Evolutionary conservation across 495 filamentous ascomycete genomes (phyloP), one percentile per base, ranked within the genome.

Genomic region (Cercophora sp.): DNA sequence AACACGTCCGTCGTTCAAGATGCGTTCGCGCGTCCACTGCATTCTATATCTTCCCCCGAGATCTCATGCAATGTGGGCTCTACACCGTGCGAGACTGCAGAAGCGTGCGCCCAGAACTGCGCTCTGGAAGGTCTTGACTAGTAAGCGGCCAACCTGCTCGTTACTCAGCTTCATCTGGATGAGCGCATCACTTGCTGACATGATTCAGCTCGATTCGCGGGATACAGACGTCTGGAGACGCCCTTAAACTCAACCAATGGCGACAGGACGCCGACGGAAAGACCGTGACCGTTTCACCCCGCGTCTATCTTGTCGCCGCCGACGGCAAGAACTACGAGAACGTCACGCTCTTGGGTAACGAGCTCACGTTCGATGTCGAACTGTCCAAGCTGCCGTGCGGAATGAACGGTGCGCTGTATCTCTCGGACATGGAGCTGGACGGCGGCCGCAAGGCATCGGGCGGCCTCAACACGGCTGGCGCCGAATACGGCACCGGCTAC

Each of bases 401-500:
- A 27, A 78, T 84, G 55, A 87, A 90, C 66, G 85, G 86, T 45
- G 85, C 85, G 11, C 66, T 89, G 19, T 89, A 89, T 65, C 74
- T 88, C 5, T 73, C 79, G 3, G 64, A 79, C 57, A 88, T 89
- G 85, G 76, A 84, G 35, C 63, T 74, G 8, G 78, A 79, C 41
- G 85, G 85, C 61, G 85, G 80, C 18, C 67, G 76, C 26, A 75
- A 72, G 57, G 56, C 71, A 0, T 41, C 37, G 5, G 22, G 5
- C 0, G 18, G 37, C 15, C 64, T 69, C 40, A 89, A 89, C 73
- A 76, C 78, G 32, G 86, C 85, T 4, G 86, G 85, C 34, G 85
- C 86, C 37, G 72, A 71, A 42, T 87, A 86, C 48, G 85, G 86
- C n/a, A 86, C 85, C 0, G 85, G 85, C 0, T 89, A 89, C 64